These are phyloP conservation scores for Podaxis sp. DNA, from an alignment of 768 basidiomycete genomes.

Conservation along the genomic window DNA sequence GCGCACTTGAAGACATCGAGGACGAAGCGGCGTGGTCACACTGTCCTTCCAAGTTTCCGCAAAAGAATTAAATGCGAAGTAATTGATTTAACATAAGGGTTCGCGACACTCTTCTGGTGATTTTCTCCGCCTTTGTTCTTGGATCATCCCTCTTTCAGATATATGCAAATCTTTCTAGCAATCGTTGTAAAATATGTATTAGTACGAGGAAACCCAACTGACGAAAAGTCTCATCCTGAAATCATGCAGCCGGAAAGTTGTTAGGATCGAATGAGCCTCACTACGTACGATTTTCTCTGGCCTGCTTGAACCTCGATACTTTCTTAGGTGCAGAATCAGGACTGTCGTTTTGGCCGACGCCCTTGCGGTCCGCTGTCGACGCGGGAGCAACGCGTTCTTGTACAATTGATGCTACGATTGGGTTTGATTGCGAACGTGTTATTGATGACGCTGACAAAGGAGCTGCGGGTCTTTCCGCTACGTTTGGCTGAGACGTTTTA, in stretches of 20 bases:
- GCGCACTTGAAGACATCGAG: not conserved
- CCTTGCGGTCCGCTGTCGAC: not conserved
- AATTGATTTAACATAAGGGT: slow-evolving; percentile 6
- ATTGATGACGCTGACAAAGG: not conserved
- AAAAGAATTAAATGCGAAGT: slow-evolving; percentile 9
- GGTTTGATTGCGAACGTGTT: not conserved
- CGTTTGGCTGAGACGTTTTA: not conserved
- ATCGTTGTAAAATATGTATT: not conserved
- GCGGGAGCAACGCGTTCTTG: slow-evolving; percentile 9
- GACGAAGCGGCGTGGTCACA: not conserved
- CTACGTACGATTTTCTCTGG: slow-evolving; percentile 17
- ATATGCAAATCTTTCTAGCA: not conserved
- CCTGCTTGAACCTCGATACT: slow-evolving; percentile 30
- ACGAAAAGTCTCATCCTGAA: not conserved
- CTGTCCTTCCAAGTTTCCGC: not conserved
- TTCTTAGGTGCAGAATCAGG: slow-evolving; percentile 21
- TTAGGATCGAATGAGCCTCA: not conserved
- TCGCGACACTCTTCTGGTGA: not conserved
- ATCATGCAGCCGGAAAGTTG: not conserved
- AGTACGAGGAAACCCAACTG: not conserved
- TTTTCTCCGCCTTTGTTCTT: not conserved
- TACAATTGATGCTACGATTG: slow-evolving; percentile 12
- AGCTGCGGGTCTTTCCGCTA: not conserved
- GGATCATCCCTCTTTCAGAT: not conserved
- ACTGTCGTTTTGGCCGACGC: not conserved